Percentiles rank a stretch among this genome's conserved stretches.
phyloP scores from a whole-genome alignment of 352 stramenopile genomes.

The Pythium grandisporangium region DNA sequence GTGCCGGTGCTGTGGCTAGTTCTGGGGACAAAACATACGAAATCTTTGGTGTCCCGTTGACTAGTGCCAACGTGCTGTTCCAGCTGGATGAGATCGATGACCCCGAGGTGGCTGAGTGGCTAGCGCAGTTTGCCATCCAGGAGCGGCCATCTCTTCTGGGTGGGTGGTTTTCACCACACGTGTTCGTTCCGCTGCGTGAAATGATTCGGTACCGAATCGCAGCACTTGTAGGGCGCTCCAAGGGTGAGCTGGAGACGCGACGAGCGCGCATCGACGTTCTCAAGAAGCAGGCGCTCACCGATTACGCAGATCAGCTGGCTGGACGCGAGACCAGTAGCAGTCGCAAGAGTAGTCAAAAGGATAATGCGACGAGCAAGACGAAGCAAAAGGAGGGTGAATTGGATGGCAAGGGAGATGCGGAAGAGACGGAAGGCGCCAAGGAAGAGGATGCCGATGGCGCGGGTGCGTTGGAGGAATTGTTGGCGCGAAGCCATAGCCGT shows the following conservation, averaged over 20 bases:
- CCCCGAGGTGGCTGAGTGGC: conserved; percentile 48
- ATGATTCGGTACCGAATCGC: conserved; percentile 71
- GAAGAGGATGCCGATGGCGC: conserved; percentile 8
- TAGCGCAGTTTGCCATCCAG: conserved; percentile 30
- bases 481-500: conserved; percentile 5
- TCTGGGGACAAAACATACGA: conserved; percentile 37
- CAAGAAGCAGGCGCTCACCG: conserved; percentile 59
- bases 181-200: conserved; percentile 71
- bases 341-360: conserved; percentile 6
- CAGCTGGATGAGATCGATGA: conserved; percentile 69
- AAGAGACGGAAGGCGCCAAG: conserved; percentile 3
- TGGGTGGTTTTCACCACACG: conserved; percentile 72
- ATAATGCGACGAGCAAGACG: conserved; percentile 1
- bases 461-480: conserved; percentile 5
- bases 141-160: conserved; percentile 43
- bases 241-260: conserved; percentile 52
- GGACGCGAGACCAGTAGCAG: conserved; percentile 9
- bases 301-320: conserved; percentile 40
- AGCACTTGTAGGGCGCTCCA: conserved; percentile 55
- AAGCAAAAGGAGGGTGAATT: conserved; percentile 4
- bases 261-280: conserved; percentile 57
- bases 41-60: conserved; percentile 67
- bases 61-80: conserved; percentile 64
- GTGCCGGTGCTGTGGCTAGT: too few species aligned
- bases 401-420: conserved; percentile 1